Evolutionary conservation across 1,139 yeast genomes (phyloP).

Genomic region (Protomyces gravidus): DNA sequence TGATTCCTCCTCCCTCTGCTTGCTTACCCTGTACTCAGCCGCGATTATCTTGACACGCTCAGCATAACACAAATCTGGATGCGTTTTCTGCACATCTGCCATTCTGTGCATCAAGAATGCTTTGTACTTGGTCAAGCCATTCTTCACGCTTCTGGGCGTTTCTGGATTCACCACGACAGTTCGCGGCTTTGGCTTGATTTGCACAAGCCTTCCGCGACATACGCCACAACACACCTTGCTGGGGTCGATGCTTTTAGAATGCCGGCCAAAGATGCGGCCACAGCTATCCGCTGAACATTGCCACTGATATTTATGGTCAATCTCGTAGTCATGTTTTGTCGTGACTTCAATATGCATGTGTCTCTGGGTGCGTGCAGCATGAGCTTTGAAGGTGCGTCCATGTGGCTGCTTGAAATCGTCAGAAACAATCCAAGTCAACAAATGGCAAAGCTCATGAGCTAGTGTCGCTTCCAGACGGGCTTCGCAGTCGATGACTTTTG

Average conservation of each 20-base stretch:
- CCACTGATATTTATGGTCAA: constrained; percentile 29
- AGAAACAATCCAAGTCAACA: constrained; percentile 25
- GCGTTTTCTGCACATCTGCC: background rate
- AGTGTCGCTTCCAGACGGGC: constrained; percentile 22
- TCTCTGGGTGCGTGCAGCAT: constrained; percentile 2
- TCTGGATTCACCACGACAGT: background rate
- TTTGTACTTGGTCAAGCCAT: constrained; percentile 18
- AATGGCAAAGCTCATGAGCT: constrained; percentile 29
- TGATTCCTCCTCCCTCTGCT: background rate
- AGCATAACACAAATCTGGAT: constrained; percentile 19
- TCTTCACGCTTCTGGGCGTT: background rate
- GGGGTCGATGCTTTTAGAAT: constrained; percentile 29
- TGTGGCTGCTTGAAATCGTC: constrained; percentile 22
- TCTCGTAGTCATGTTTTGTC: constrained; percentile 28
- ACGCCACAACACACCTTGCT: constrained; percentile 14
- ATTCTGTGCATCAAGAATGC: constrained; percentile 12
- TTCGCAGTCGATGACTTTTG: constrained; percentile 27
- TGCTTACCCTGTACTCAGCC: constrained; percentile 4
- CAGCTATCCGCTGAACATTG: constrained; percentile 17
- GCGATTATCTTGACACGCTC: constrained; percentile 22
- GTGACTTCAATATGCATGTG: constrained; percentile 21
- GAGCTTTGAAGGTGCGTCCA: constrained; percentile 28
- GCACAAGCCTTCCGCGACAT: constrained; percentile 15
- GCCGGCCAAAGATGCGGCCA: constrained; percentile 24
- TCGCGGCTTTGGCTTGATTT: constrained; percentile 20